These are phyloP conservation scores for Aspergillus bertholletiae DNA, from an alignment of 495 filamentous ascomycete genomes.

Conservation along the genomic window DNA sequence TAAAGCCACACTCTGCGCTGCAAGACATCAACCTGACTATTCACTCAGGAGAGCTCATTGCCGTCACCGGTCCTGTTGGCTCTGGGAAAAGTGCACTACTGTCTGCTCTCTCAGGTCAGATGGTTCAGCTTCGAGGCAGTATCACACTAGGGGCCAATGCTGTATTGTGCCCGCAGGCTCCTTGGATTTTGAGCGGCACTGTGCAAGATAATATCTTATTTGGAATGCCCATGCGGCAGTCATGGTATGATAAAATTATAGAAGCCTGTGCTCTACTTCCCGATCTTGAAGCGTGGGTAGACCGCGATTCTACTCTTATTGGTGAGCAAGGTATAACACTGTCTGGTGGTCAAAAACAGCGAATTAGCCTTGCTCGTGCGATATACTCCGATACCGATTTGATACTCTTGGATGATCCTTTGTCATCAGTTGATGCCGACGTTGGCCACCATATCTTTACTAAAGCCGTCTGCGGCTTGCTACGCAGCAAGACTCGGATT, in stretches of 20 bases:
- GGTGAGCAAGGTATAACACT: no score
- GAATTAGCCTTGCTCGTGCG: slow-evolving; percentile 74
- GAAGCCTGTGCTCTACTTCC: slow-evolving; percentile 54
- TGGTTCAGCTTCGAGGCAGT: slow-evolving; percentile 74
- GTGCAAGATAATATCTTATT: slow-evolving; percentile 89
- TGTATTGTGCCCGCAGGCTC: slow-evolving; percentile 92
- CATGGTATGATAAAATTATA: slow-evolving; percentile 55
- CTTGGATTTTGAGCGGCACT: slow-evolving; percentile 93
- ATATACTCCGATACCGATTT: slow-evolving; percentile 83
- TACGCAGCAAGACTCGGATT: slow-evolving; percentile 73
- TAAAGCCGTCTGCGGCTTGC: slow-evolving; percentile 83
- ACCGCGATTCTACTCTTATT: no score
- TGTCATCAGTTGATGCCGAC: slow-evolving; percentile 82
- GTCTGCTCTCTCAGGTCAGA: slow-evolving; percentile 87
- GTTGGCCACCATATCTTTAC: slow-evolving; percentile 95
- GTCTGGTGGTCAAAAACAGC: slow-evolving; percentile 65
- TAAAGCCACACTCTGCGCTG: not conserved
- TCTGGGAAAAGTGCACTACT: slow-evolving; percentile 91
- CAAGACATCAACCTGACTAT: slow-evolving; percentile 65
- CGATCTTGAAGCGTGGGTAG: slow-evolving; percentile 53
- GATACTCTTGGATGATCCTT: slow-evolving; percentile 79
- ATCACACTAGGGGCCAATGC: slow-evolving; percentile 72
- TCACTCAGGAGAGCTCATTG: slow-evolving; percentile 78
- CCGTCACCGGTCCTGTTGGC: slow-evolving; percentile 88
- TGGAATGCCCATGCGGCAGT: slow-evolving; percentile 58